phyloP scores from a whole-genome alignment of 306 rosid genomes.

The Senna tora region DNA sequence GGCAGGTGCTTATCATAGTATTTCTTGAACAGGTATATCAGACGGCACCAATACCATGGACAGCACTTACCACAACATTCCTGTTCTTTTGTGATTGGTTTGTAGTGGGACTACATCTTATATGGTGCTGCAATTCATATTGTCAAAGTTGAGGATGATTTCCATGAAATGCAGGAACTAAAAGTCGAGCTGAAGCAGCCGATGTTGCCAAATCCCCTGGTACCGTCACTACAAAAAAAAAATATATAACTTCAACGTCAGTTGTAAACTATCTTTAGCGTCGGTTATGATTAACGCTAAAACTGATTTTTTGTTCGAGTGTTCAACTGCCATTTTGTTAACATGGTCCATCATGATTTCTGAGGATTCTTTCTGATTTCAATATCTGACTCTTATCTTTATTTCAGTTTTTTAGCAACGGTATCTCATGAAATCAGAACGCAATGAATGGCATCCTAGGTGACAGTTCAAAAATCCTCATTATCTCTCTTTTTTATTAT shows the following conservation, averaged over 20 bases:
- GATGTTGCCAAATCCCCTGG: conserved; percentile 98
- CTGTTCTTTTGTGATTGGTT: conserved; percentile 79
- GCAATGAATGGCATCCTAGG: conserved; percentile 98
- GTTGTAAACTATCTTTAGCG: no score
- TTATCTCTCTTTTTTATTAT: conserved; percentile 22
- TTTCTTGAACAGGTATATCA: conserved; percentile 78
- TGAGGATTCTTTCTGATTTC: conserved; percentile 25
- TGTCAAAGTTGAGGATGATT: conserved; percentile 95
- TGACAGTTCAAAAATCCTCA: conserved; percentile 38
- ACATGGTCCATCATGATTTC: conserved; percentile 31
- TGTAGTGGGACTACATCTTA: conserved; percentile 81
- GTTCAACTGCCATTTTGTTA: conserved; percentile 23
- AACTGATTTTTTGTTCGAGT: no score
- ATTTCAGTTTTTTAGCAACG: conserved; percentile 89
- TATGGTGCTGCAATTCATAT: conserved; percentile 94
- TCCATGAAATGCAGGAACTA: conserved; percentile 67
- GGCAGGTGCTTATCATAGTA: conserved; percentile 32
- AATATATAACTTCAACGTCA: no score
- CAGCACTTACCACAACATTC: conserved; percentile 65
- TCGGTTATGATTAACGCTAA: no score
- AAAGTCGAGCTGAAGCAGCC: conserved; percentile 94
- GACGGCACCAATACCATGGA: conserved; percentile 80
- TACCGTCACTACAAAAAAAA: no score
- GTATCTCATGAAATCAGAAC: conserved; percentile 99
- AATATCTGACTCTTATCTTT: conserved; percentile 32